Percentiles rank a stretch among this genome's conserved stretches.
Evolutionary conservation across 2,329 filamentous ascomycete genomes (phyloP).

Genomic region (Pestalotiopsis sp.): DNA sequence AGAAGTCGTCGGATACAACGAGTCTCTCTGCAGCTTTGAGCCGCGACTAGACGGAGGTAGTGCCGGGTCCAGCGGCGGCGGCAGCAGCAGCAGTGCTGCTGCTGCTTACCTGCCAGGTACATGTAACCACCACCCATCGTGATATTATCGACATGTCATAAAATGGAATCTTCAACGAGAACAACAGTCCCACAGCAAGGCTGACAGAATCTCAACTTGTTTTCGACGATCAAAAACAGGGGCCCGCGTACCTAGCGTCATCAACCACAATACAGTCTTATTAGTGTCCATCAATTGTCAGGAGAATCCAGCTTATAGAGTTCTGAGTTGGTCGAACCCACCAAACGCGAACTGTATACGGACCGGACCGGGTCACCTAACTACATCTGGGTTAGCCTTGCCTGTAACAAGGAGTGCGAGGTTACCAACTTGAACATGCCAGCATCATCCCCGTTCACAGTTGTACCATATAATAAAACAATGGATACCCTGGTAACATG

Average conservation of each 20-base stretch:
- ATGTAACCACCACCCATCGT: slow-evolving; percentile 23
- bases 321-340: not conserved
- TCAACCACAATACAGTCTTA: not conserved
- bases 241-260: not conserved
- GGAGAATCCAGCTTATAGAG: not conserved
- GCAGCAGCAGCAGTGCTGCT: slow-evolving; percentile 12
- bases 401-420: not conserved
- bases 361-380: not conserved
- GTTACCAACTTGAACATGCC: not conserved
- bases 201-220: not conserved
- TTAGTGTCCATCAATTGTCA: not conserved
- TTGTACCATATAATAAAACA: not conserved
- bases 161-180: not conserved
- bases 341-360: not conserved
- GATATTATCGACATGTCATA: slow-evolving; percentile 20
- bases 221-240: not conserved
- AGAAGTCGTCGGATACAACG: not conserved
- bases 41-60: not conserved
- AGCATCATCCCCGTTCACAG: not conserved
- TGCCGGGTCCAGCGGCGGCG: not conserved
- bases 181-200: slow-evolving; percentile 3
- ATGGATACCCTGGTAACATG: not conserved
- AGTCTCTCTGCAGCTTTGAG: not conserved
- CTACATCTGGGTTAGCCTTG: not conserved
- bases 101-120: slow-evolving; percentile 27